Percentiles rank a stretch among this genome's conserved stretches.
These are phyloP conservation scores for Trichoderma sp. DNA, from an alignment of 2,329 filamentous ascomycete genomes.

Conservation along the genomic window DNA sequence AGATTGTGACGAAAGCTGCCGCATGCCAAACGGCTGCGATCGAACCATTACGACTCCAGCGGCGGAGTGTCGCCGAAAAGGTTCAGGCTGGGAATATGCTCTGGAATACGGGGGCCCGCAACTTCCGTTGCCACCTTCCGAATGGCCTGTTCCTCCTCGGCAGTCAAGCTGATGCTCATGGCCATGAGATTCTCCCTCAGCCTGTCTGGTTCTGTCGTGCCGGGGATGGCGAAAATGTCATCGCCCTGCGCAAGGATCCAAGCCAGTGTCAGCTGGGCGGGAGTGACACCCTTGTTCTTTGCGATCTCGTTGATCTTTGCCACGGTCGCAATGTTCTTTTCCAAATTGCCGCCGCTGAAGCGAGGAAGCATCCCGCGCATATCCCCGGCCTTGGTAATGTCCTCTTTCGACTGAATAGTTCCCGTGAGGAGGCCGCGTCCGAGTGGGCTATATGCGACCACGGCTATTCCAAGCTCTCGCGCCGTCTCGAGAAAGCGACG, in stretches of 20 bases:
- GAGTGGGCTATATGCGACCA: conserved; percentile 63
- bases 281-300: conserved; percentile 55
- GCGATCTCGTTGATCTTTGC: conserved; percentile 53
- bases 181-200: background rate
- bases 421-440: conserved; percentile 62
- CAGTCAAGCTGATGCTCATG: conserved; percentile 9
- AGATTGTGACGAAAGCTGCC: background rate
- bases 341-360: conserved; percentile 32
- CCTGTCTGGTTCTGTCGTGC: conserved; percentile 48
- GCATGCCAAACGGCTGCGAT: background rate
- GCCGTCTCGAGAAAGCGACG: conserved; percentile 55
- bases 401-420: conserved; percentile 47
- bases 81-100: background rate
- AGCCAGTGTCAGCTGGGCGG: conserved; percentile 62
- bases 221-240: conserved; percentile 62
- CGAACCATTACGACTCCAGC: background rate
- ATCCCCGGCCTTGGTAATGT: conserved; percentile 47
- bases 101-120: background rate
- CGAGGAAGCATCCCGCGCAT: conserved; percentile 39
- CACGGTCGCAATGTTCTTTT: conserved; percentile 56
- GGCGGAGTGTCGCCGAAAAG: conserved; percentile 15
- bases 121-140: conserved; percentile 14
- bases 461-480: conserved; percentile 58
- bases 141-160: conserved; percentile 12
- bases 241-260: conserved; percentile 64